Percentiles rank a stretch among this genome's conserved stretches.
Conservation (phyloP, 2,329 filamentous ascomycete genomes). For the Cadophora malorum region DNA sequence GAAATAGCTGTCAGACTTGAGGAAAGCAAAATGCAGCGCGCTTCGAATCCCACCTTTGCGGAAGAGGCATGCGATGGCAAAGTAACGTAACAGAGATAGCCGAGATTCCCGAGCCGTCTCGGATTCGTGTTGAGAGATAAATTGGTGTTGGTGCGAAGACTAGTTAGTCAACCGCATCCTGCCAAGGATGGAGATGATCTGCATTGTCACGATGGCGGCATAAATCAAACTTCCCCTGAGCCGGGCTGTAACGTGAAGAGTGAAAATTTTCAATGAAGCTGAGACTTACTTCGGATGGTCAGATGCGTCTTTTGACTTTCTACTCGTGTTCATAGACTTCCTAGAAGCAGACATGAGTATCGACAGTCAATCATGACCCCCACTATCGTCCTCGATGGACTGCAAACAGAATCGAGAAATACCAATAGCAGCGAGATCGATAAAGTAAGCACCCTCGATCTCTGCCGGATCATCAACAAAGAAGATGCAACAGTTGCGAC, state of each 20-base stretch:
- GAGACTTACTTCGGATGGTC: neutral
- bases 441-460: constrained; percentile 47
- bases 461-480: constrained; percentile 48
- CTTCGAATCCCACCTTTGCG: constrained; percentile 1
- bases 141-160: neutral
- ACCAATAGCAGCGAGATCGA: constrained; percentile 47
- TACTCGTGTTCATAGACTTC: neutral
- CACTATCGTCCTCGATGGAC: neutral
- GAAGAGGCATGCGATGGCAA: neutral
- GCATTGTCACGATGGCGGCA: constrained; percentile 1
- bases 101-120: neutral
- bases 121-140: neutral
- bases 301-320: neutral
- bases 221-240: neutral
- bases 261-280: neutral
- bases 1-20: neutral
- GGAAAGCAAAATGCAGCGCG: neutral
- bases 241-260: neutral
- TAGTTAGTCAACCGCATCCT: neutral
- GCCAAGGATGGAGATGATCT: constrained; percentile 6
- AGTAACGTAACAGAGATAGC: constrained; percentile 2
- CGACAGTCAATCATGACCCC: neutral
- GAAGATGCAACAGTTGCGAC: neutral
- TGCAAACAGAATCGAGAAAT: constrained; percentile 42
- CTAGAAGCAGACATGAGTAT: neutral